Evolutionary conservation across 202 grass and related monocot species (phyloP), one percentile per base, ranked within the genome.

Genomic region (Setaria italica): DNA sequence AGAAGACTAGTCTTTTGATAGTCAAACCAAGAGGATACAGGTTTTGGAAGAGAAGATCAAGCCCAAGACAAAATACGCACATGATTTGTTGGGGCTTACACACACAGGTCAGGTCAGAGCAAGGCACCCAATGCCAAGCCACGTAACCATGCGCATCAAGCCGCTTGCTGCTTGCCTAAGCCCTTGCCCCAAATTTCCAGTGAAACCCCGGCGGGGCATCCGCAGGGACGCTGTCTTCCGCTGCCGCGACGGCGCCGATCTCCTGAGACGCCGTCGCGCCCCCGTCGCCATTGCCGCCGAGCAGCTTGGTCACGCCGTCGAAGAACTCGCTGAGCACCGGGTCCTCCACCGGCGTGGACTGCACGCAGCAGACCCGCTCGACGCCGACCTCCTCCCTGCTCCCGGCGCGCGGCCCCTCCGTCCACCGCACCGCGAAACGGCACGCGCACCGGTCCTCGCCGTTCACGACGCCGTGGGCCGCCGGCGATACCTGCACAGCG

Each of bases 391-490:
- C 75, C 60, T 32, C 69, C 34, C 0, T 7, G 12, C 6, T 55
- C 29, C 80, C 84, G 17, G 11, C 11, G 74, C 76, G 51, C 42
- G 80, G 80, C 3, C 84, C 88, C 9, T 67, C 68, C 67, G 51
- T 39, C 84, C 88, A 87, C 45, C 17, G 32, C 88, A 84, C 84
- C 17, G 1, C 11, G 68, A 90, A 90, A 34, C 67, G 74, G 84
- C 88, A 87, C 21, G 16, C 6, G 80, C 88, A 90, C 43, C 33
- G 79, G 80, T 90, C 84, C 84, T 83, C 35, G 42, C 88, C 74
- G 58, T 79, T 67, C n/a, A 74, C 67, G n/a, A 3, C 34, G 50
- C n/a, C 51, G 53, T 87, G 88, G 4, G 59, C 33, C 51, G 67
- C 73, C 4, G 66, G 34, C 12, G 45, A 45, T 2, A 90, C 79